phyloP scores from a whole-genome alignment of 2,329 filamentous ascomycete genomes.

The Aspergillus sclerotialis region DNA sequence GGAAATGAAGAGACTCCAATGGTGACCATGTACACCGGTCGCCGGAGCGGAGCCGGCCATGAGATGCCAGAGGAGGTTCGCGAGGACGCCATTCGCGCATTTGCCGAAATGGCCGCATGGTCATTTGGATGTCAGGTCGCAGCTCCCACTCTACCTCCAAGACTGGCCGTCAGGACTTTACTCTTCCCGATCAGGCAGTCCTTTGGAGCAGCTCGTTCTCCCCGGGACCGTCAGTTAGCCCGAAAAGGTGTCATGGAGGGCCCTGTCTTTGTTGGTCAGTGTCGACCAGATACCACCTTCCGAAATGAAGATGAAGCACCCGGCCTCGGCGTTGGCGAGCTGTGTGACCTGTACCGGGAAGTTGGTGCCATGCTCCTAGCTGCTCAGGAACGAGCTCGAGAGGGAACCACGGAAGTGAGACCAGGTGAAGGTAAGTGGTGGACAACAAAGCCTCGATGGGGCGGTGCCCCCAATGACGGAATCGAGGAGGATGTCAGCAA shows the following conservation, averaged over 20 bases:
- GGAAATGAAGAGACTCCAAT: conserved; percentile 6
- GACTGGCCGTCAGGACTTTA: conserved; percentile 43
- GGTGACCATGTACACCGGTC: conserved; percentile 47
- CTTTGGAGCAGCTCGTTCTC: conserved; percentile 47
- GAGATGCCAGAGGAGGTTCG: conserved; percentile 55
- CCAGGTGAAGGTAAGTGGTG: conserved; percentile 56
- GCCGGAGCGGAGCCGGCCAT: conserved; percentile 49
- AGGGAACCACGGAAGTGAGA: conserved; percentile 44
- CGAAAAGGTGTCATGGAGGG: conserved; percentile 52
- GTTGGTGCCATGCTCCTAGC: conserved; percentile 50
- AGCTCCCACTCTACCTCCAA: conserved; percentile 39
- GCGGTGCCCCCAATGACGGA: conserved; percentile 39
- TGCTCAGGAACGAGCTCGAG: conserved; percentile 54
- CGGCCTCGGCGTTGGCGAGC: conserved; percentile 28
- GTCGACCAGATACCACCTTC: conserved; percentile 49
- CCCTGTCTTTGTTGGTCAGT: conserved; percentile 50
- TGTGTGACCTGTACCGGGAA: conserved; percentile 52
- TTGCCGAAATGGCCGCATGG: conserved; percentile 53
- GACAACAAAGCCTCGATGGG: conserved; percentile 51
- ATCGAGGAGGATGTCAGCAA: conserved; percentile 27
- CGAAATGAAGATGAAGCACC: conserved; percentile 23
- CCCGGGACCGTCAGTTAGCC: conserved; percentile 46
- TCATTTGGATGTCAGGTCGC: conserved; percentile 50
- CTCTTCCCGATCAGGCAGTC: conserved; percentile 52
- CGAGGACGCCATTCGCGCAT: conserved; percentile 48